Base-by-base conservation (phyloP, 2,329 filamentous ascomycete species). In the Colletotrichum brevisporum region DNA sequence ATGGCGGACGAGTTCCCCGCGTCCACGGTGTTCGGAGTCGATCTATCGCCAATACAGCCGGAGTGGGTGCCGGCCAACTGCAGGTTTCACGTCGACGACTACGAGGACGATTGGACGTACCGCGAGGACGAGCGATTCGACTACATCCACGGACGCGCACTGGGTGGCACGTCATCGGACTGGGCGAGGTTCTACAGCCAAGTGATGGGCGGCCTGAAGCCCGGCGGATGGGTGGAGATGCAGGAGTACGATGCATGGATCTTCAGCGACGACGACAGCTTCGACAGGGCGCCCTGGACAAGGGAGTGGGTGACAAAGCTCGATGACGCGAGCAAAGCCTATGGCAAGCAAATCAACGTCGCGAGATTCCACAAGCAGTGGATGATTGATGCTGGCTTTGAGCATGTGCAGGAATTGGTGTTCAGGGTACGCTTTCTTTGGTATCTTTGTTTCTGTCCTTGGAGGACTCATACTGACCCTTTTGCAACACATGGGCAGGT, bases 51-150 rank as follows among this genome's bases (percentile, higher is more conserved):
- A 0, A 88, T 89, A 10, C 88, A 90, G 69, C 87, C 88, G 2
- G 80, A 80, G 18, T 87, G 80, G 77, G 84, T 90, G 5, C 88
- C 89, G 2, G 82, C 84, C 53, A 91, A 91, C 73, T 87, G 90
- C 68, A 84, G 86, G 65, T 92, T 92, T 73, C 83, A 90, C 64
- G 85, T 92, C 43, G 90, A 92, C 74, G 90, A 92, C 74, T 86
- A 88, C 43, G 88, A 90, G 74, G 82, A 86, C n/a, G 73, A 77
- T 21, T 83, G 82, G 82, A 78, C 82, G 71, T 81, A 79, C 66
- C 73, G 73, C 2, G 62, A 71, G 10, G 84, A 88, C 74, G 74
- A 79, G 31, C 73, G 72, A 27, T 80, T 79, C 68, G 77, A 79
- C 71, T 79, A 74, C 70, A 76, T 82, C 72, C 78, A 79, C 41